phyloP scores from a whole-genome alignment of 1,284 basidiomycete species.

The Apiotrichum mycotoxinovorans region DNA sequence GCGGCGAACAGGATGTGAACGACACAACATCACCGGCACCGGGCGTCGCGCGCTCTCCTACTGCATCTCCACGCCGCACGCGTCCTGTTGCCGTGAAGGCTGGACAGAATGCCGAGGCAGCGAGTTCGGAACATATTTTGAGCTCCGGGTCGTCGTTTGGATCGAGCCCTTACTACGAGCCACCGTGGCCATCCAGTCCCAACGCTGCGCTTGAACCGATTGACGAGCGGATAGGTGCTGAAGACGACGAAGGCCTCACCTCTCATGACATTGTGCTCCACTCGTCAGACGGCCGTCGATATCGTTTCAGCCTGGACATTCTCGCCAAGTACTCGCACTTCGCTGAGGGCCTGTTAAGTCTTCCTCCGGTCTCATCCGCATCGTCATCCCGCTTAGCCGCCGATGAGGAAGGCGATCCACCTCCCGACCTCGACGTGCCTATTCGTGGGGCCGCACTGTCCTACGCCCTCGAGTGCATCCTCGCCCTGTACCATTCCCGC shows the following conservation, averaged over 20 bases:
- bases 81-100: no score
- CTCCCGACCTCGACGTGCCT: neutral
- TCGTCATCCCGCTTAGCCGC: neutral
- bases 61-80: no score
- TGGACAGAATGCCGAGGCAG: no score
- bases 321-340: conserved; percentile 3
- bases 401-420: neutral
- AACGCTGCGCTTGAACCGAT: neutral
- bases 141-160: no score
- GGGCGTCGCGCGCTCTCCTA: no score
- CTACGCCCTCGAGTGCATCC: neutral
- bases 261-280: neutral
- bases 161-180: no score
- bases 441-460: neutral
- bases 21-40: no score
- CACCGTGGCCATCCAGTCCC: neutral
- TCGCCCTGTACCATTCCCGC: neutral
- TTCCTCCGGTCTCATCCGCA: neutral
- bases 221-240: neutral
- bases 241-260: neutral
- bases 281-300: neutral
- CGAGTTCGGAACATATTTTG: no score
- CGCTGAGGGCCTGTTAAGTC: neutral
- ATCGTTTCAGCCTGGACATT: neutral
- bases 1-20: no score